Base-by-base conservation (phyloP, 1,139 yeast genomes). In the Hansenula sp. region DNA sequence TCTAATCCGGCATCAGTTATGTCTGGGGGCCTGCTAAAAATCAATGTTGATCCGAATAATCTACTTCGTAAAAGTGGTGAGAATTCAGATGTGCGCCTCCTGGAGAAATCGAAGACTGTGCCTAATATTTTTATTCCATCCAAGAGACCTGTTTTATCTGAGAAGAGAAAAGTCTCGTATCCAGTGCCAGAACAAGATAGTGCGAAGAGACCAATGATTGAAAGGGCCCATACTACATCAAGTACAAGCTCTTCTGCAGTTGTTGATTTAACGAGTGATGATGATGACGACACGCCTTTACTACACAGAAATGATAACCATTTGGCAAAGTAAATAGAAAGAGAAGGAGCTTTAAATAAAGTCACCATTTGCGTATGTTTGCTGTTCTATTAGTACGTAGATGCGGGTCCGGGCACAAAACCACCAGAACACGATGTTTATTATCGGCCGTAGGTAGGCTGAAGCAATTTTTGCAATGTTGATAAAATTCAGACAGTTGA, bases 11-110 rank as follows among this genome's bases (percentile, higher is more conserved):
- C 15, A 11, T 27, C 36, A 4, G 16, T 19, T n/a, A 3, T 15
- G 9, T 10, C 21, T 11, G 24, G 38, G 4, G 31, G 36, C 1
- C 12, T 49, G 5, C 16, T 49, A 4, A 50, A 50, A 3, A 50
- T 50, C 3, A 34, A 43, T 5, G 40, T 41, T 10, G 42, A 43
- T 25, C 16, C 38, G 5, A 24, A 25, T 16, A 25, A 5, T 10
- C n/a, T 35, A 5, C 7, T 35, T 4, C 17, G 25, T 5, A 16
- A 35, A 4, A 15, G n/a, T 5, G 27, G n/a, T 11, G 29, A 24
- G 9, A 15, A 7, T 2, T n/a, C 16, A 6, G 10, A 15, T 2
- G 16, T 19, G 12, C 24, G 5, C 25, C 34, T 17, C 8, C 12
- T 17, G 8, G 33, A 36, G 18, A 32, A 18, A 32, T 19, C 30